phyloP scores from a whole-genome alignment of 345 rosid genomes.

The Microcos paniculata region DNA sequence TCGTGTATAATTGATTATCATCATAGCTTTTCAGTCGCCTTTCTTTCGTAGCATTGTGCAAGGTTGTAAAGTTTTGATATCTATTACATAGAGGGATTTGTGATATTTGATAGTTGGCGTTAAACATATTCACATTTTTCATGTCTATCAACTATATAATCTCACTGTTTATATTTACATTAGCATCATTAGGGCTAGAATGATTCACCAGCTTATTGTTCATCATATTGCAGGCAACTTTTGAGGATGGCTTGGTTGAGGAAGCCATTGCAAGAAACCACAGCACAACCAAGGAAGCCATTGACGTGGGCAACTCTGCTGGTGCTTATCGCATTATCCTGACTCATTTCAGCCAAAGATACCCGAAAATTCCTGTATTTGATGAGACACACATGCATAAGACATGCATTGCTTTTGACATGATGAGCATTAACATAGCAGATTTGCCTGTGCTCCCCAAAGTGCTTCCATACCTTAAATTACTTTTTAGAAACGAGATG shows the following conservation, averaged over 20 bases:
- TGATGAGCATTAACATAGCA: conserved; percentile 92
- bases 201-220: conserved; percentile 5
- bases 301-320: conserved; percentile 61
- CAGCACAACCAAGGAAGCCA: conserved; percentile 95
- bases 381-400: conserved; percentile 82
- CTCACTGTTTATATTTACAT: not conserved
- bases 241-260: conserved; percentile 85
- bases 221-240: conserved; percentile 67
- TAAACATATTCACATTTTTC: not conserved
- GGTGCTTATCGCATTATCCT: conserved; percentile 78
- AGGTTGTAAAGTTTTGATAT: not conserved
- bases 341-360: conserved; percentile 97
- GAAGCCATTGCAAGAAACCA: conserved; percentile 90
- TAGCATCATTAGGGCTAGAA: not conserved
- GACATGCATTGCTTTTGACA: conserved; percentile 85
- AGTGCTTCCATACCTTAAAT: conserved; percentile 77
- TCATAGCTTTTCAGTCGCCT: not conserved
- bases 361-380: conserved; percentile 83
- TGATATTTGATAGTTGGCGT: not conserved
- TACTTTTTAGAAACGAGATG: conserved; percentile 74
- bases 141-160: not conserved
- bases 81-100: not conserved
- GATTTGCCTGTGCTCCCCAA: conserved; percentile 77
- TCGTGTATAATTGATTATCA: not conserved
- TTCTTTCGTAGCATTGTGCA: not conserved